Conservation (phyloP, 2,329 filamentous ascomycete genomes). For the Venturia effusa region DNA sequence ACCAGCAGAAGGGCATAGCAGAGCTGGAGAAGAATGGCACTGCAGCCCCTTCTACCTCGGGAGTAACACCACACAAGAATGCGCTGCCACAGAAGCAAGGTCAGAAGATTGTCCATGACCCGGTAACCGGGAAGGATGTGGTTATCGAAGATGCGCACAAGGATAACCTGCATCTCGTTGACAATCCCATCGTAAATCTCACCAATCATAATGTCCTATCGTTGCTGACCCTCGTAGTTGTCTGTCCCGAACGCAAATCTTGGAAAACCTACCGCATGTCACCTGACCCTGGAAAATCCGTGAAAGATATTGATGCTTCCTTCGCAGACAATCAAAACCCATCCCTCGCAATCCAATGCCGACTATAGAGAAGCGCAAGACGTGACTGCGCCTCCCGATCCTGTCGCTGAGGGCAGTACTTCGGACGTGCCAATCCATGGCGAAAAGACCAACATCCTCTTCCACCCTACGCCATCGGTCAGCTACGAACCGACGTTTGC, state of each 20-base stretch:
- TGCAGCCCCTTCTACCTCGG: slow-evolving; percentile 17
- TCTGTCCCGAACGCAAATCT: slow-evolving; percentile 87
- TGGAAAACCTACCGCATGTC: slow-evolving; percentile 53
- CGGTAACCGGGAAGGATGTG: slow-evolving; percentile 76
- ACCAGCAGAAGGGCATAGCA: slow-evolving; percentile 32
- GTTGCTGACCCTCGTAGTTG: slow-evolving; percentile 37
- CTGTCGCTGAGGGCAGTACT: slow-evolving; percentile 68
- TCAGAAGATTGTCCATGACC: slow-evolving; percentile 64
- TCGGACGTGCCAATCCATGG: slow-evolving; percentile 92
- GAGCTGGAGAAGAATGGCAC: slow-evolving; percentile 29
- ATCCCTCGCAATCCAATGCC: slow-evolving; percentile 57
- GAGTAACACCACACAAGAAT: slow-evolving; percentile 20
- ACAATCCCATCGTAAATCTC: slow-evolving; percentile 54
- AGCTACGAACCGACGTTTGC: slow-evolving; percentile 84
- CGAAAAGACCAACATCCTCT: slow-evolving; percentile 92
- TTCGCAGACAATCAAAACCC: slow-evolving; percentile 52
- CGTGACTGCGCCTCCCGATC: slow-evolving; percentile 81
- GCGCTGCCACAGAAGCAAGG: slow-evolving; percentile 33
- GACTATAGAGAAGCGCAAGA: slow-evolving; percentile 83
- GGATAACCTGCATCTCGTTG: slow-evolving; percentile 56
- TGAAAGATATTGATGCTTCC: slow-evolving; percentile 10
- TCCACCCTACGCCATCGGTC: slow-evolving; percentile 85
- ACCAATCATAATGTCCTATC: neutral
- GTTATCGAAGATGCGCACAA: slow-evolving; percentile 73
- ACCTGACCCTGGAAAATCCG: neutral